Conservation (phyloP, 2,329 filamentous ascomycete species). For the Thelonectria blattea region DNA sequence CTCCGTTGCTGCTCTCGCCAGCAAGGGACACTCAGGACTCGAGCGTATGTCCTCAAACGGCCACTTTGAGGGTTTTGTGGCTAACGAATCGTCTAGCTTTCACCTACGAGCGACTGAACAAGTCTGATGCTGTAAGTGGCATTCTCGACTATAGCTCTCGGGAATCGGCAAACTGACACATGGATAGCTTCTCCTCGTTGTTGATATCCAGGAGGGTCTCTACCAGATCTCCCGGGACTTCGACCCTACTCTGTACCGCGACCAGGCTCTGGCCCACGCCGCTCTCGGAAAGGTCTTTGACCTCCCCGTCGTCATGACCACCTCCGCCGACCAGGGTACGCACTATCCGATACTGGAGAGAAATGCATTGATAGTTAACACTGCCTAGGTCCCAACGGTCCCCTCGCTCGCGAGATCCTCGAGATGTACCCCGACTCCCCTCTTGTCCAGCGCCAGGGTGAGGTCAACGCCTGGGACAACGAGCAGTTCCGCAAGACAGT, state of each 20-base stretch:
- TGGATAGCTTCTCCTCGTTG: constrained; percentile 43
- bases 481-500: constrained; percentile 70
- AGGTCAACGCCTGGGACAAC: constrained; percentile 82
- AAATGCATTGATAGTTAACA: not conserved
- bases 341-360: not conserved
- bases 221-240: constrained; percentile 65
- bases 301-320: constrained; percentile 72
- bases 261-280: constrained; percentile 72
- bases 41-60: constrained; percentile 9
- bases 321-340: constrained; percentile 62
- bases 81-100: constrained; percentile 16
- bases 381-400: constrained; percentile 70
- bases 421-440: constrained; percentile 71
- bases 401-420: constrained; percentile 71
- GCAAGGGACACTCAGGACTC: constrained; percentile 3
- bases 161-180: not conserved
- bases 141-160: fast-evolving
- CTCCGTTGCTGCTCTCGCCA: constrained; percentile 8
- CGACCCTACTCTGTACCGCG: constrained; percentile 67
- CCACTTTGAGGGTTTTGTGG: not conserved
- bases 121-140: constrained; percentile 34
- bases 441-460: constrained; percentile 70
- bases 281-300: constrained; percentile 70
- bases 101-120: constrained; percentile 38
- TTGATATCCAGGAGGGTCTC: constrained; percentile 47